Evolutionary conservation across 148 eudicot genomes (phyloP).

Genomic region (Rhododendron mucronatum): DNA sequence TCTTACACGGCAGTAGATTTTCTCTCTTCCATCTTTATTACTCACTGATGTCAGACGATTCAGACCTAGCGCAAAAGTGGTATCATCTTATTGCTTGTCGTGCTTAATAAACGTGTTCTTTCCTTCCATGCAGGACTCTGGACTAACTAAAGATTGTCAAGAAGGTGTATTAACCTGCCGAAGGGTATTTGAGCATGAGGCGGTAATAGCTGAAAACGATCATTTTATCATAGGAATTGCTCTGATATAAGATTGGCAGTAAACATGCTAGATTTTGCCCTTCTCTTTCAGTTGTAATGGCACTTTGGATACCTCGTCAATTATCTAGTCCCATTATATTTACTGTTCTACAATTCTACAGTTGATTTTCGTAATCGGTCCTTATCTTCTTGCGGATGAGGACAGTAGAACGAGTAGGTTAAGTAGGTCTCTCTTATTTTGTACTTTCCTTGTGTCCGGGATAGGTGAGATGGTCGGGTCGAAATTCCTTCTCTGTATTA

Average conservation of each 20-base stretch:
- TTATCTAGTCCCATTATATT: conserved; percentile 9
- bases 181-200: conserved; percentile 24
- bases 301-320: conserved; percentile 30
- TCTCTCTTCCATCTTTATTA: neutral
- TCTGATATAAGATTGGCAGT: conserved; percentile 11
- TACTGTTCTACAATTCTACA: conserved; percentile 10
- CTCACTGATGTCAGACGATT: neutral
- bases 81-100: neutral
- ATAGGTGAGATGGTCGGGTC: neutral
- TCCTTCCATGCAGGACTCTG: conserved; percentile 18
- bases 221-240: conserved; percentile 21
- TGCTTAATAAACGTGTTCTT: neutral
- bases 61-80: neutral
- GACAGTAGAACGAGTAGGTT: conserved; percentile 6
- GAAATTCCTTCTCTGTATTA: neutral
- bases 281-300: conserved; percentile 1
- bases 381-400: conserved; percentile 7
- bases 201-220: conserved; percentile 26
- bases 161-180: conserved; percentile 30
- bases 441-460: conserved; percentile 4
- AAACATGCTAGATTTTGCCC: conserved; percentile 11
- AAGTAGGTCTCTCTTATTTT: conserved; percentile 8
- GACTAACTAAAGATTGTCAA: conserved; percentile 15
- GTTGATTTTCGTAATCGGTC: conserved; percentile 1
- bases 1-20: neutral